Conservation (phyloP, 192 early-diverging fungal species). For the Cladochytrium replicatum region DNA sequence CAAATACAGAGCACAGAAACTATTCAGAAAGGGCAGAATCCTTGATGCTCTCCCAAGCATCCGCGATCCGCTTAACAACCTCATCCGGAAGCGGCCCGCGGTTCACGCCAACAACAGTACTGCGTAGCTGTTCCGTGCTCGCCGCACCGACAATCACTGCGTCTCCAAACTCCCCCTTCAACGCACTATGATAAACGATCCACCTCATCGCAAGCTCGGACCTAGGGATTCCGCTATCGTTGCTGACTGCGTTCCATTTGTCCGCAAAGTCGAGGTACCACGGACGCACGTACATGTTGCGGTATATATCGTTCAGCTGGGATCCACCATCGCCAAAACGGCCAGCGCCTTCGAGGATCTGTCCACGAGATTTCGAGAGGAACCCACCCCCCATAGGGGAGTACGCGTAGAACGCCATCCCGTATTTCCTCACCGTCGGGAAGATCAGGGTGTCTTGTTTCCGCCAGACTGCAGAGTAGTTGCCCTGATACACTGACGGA, state of each 20-base stretch:
- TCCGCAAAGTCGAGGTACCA: too few species aligned
- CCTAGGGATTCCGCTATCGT: constrained; percentile 4
- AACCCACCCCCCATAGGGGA: constrained; percentile 11
- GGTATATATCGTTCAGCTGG: too few species aligned
- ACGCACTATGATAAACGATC: constrained; percentile 4
- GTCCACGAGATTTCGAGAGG: constrained; percentile 7
- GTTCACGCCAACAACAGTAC: constrained; percentile 3
- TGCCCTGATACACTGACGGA: constrained; percentile 17
- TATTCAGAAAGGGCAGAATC: too few species aligned
- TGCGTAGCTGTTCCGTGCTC: constrained; percentile 2
- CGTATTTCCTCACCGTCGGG: constrained; percentile 11
- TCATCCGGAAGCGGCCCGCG: constrained; percentile 3
- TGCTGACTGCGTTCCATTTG: too few species aligned
- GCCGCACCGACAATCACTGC: constrained; percentile 7
- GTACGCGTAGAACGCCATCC: constrained; percentile 16
- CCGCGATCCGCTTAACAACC: not conserved
- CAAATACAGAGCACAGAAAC: too few species aligned
- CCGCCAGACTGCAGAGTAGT: constrained; percentile 22
- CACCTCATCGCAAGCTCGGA: constrained; percentile 12
- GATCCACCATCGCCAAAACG: too few species aligned
- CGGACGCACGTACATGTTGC: too few species aligned
- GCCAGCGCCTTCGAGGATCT: constrained; percentile 4
- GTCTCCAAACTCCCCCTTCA: constrained; percentile 4
- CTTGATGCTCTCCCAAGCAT: constrained; percentile 9
- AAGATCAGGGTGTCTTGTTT: constrained; percentile 13